phyloP scores from a whole-genome alignment of 1,284 basidiomycete genomes.

The Ustilago cynodontis region DNA sequence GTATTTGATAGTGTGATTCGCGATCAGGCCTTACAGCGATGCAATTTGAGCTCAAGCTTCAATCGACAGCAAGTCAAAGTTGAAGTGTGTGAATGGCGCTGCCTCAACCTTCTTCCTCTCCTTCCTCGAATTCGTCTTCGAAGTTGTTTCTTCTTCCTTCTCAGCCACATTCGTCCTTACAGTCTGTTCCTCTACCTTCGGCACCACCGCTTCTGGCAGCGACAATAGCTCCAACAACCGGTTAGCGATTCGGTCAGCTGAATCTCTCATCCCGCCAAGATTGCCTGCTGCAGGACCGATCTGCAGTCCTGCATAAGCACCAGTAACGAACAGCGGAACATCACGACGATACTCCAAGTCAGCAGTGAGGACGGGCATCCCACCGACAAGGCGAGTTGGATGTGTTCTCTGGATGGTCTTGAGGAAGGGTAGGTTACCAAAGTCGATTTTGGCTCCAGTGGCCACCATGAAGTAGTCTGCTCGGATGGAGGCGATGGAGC shows the following conservation, averaged over 20 bases:
- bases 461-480: slow-evolving; percentile 64
- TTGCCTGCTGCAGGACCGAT: slow-evolving; percentile 70
- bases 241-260: slow-evolving; percentile 69
- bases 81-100: slow-evolving; percentile 42
- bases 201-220: slow-evolving; percentile 18
- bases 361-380: slow-evolving; percentile 66
- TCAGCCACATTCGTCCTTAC: neutral
- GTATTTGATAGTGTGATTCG: neutral
- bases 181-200: slow-evolving; percentile 7
- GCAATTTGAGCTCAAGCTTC: slow-evolving; percentile 15
- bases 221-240: slow-evolving; percentile 45
- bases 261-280: slow-evolving; percentile 68
- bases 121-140: neutral
- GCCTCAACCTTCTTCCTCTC: neutral
- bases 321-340: slow-evolving; percentile 68
- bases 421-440: slow-evolving; percentile 60
- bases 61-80: slow-evolving; percentile 44
- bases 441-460: slow-evolving; percentile 63
- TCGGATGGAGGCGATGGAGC: neutral
- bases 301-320: slow-evolving; percentile 62
- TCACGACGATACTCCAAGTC: slow-evolving; percentile 66
- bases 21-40: neutral
- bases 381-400: slow-evolving; percentile 59
- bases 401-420: slow-evolving; percentile 42
- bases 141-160: neutral